Evolutionary conservation across 495 filamentous ascomycete genomes (phyloP).

Genomic region (Aspergillus funiculosus): DNA sequence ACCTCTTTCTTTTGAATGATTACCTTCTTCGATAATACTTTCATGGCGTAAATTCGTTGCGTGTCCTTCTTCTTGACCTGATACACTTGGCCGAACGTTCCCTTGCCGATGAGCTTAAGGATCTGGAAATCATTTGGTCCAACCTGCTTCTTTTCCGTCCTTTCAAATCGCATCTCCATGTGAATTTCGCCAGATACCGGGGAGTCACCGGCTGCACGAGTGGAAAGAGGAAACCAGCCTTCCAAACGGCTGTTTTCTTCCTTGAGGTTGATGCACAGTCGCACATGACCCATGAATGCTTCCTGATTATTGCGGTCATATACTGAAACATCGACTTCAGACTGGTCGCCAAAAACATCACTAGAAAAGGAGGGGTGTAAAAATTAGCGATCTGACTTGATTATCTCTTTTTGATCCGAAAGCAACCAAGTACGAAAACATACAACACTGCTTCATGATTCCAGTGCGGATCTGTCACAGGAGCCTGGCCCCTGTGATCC

Average conservation of each 20-base stretch:
- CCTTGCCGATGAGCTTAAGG: conserved; percentile 93
- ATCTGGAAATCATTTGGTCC: conserved; percentile 97
- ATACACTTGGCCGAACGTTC: conserved; percentile 99
- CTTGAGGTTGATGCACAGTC: conserved; percentile 61
- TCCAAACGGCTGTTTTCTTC: conserved; percentile 65
- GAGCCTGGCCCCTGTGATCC: conserved; percentile 58
- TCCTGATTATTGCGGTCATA: conserved; percentile 85
- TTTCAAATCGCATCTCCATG: conserved; percentile 78
- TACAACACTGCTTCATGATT: conserved; percentile 88
- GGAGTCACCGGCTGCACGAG: conserved; percentile 57
- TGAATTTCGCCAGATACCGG: conserved; percentile 86
- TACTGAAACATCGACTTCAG: conserved; percentile 86
- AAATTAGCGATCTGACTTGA: neutral
- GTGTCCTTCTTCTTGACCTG: conserved; percentile 99
- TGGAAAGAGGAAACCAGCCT: conserved; percentile 78
- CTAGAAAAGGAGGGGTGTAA: conserved; percentile 38
- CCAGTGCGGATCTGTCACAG: conserved; percentile 87
- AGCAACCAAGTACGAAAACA: conserved; percentile 3
- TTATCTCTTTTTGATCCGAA: neutral
- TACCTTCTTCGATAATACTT: conserved; percentile 97
- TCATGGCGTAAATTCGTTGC: conserved; percentile 95
- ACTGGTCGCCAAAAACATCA: conserved; percentile 89
- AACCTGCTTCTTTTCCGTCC: conserved; percentile 86
- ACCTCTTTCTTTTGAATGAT: conserved; percentile 99
- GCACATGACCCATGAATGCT: conserved; percentile 85